Base-by-base conservation (phyloP, 805 yeast species). In the Zygosaccharomyces pseudorouxii region DNA sequence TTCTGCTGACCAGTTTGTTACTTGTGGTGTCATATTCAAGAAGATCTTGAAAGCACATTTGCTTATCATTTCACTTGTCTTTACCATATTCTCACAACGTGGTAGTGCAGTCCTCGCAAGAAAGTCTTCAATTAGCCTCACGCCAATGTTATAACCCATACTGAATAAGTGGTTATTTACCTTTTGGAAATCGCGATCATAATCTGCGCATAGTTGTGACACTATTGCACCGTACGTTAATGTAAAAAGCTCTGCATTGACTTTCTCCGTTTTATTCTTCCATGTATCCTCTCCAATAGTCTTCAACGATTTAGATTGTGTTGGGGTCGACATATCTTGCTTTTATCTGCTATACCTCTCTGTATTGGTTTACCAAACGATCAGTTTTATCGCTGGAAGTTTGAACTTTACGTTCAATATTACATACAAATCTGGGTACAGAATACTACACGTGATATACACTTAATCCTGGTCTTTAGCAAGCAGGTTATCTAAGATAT, bases 121-220 rank as follows among this genome's bases (percentile, higher is more conserved):
- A 60, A 92, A 89, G 64, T 93, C 99, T 62, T 93, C 99, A 43
- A 93, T 87, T 50, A 93, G 67, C 54, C 99, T 73, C 42, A 89
- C 71, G 1, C 99, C 99, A 36, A 93, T 93, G 64, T 87, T 89
- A 67, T 90, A 88, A 0, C 99, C 99, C 98, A 93, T 92, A 54
- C 80, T 79, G 59, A 84, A 96, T 43, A 93, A 73, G 62, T 92
- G 95, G 45, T 73, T 72, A 63, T 93, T 93, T 49, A 93, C 96
- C 59, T 82, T 82, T 5, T 62, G 64, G 65, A 88, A 90, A 65
- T 90, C 86, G 54, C 80, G 76, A 47, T 83, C 77, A 66, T 78
- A 83, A 62, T 93, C 98, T 50, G 83, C 80, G 63, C 96, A 89
- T 46, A 93, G 71, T 61, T 92, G 97, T 11, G 95, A 80, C 42